Percentiles rank a stretch among this genome's conserved stretches.
phyloP scores from a whole-genome alignment of 352 stramenopile genomes.

The Globisporangium acanthophoron region DNA sequence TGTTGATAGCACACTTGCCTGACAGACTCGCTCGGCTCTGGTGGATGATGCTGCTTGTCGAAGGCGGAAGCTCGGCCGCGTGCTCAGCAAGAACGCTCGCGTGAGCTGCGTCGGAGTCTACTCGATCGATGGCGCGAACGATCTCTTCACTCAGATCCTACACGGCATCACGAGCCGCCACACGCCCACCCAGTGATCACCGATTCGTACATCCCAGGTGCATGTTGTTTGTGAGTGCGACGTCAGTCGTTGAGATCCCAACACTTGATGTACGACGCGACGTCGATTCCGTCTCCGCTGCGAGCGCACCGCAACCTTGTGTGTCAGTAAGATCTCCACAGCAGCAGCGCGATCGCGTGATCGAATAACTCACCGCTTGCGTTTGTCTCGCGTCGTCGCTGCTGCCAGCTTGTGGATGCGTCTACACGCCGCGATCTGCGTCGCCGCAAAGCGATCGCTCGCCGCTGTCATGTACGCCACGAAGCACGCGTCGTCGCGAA shows the following conservation, averaged over 20 bases:
- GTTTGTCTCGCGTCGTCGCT: slow-evolving; percentile 6
- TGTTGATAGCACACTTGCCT: background rate
- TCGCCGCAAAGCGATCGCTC: slow-evolving; percentile 24
- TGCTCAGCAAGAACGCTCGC: slow-evolving; percentile 91
- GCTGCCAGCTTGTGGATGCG: slow-evolving; percentile 27
- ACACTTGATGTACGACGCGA: slow-evolving; percentile 29
- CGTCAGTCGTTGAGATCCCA: slow-evolving; percentile 27
- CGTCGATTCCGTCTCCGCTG: slow-evolving; percentile 11
- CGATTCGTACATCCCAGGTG: too few species aligned
- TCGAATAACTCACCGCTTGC: slow-evolving; percentile 16
- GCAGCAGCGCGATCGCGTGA: background rate
- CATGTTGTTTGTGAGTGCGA: background rate
- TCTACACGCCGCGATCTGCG: slow-evolving; percentile 35
- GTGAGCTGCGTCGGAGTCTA: slow-evolving; percentile 94
- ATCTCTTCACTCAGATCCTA: slow-evolving; percentile 62
- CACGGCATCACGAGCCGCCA: background rate
- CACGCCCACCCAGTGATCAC: too few species aligned
- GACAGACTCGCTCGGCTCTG: background rate
- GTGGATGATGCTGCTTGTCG: background rate
- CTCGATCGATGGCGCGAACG: slow-evolving; percentile 92
- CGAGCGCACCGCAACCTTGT: background rate
- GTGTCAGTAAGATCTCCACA: background rate
- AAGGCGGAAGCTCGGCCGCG: slow-evolving; percentile 89
- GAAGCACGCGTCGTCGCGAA: slow-evolving; percentile 26
- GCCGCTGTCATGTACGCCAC: slow-evolving; percentile 31